phyloP scores from a whole-genome alignment of 352 stramenopile species.

The Pythium phragmiticola region DNA sequence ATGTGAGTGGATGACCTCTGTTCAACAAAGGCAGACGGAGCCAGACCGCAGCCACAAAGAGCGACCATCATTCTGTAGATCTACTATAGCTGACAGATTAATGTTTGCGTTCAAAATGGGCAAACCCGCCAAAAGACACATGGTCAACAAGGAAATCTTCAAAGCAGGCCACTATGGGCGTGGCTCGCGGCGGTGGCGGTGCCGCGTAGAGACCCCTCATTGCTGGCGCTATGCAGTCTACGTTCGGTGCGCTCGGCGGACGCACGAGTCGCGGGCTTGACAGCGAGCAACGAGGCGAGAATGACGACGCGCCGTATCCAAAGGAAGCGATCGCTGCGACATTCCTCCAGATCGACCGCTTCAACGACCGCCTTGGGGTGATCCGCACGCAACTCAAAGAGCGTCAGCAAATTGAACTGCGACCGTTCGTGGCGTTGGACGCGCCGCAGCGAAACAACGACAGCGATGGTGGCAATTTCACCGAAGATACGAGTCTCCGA shows the following conservation, averaged over 20 bases:
- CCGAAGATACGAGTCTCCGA: background rate
- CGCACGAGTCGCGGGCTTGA: background rate
- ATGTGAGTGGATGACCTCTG: background rate
- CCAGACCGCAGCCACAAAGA: too few species aligned
- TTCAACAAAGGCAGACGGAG: too few species aligned
- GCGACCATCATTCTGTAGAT: background rate
- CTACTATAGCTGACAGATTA: conserved; percentile 19
- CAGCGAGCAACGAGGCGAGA: background rate
- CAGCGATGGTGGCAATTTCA: too few species aligned
- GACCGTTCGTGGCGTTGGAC: background rate
- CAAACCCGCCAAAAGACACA: conserved; percentile 6
- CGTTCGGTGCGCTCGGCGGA: background rate
- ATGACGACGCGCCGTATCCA: conserved; percentile 11
- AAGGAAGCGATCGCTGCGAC: conserved; percentile 27
- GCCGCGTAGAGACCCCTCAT: background rate
- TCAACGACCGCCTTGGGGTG: conserved; percentile 39
- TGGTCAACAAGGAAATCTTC: background rate
- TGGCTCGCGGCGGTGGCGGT: background rate
- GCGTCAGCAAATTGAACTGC: conserved; percentile 19
- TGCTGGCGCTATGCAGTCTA: background rate
- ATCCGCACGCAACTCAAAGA: conserved; percentile 42
- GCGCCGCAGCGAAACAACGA: conserved; percentile 10
- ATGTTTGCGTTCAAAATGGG: conserved; percentile 5
- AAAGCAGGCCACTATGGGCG: background rate
- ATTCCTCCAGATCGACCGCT: conserved; percentile 43